Evolutionary conservation across 1,284 basidiomycete species (phyloP), one percentile per base, ranked within the genome.

Genomic region (Cutaneotrichosporon sp.): DNA sequence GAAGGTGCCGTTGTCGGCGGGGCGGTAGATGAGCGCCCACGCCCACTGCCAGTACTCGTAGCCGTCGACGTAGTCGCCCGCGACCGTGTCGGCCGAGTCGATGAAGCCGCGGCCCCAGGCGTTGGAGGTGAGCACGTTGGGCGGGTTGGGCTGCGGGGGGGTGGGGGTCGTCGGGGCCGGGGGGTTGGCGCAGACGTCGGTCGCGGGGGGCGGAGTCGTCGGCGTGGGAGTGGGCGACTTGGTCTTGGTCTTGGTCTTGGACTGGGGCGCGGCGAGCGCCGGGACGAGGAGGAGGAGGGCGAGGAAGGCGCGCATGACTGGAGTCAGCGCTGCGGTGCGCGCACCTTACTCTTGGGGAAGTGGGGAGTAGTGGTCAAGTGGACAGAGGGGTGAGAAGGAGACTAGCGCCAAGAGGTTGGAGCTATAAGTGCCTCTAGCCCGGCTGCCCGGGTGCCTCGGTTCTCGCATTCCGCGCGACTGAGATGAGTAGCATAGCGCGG

Each of bases 21-120:
- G 47, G 25, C 47, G 47, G 47, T 50, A 50, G 47, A 50, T 50
- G 27, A 50, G 47, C 47, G 47, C 47, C 47, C 47, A 50, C 47
- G 47, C 47, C 47, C 47, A 50, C 13, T 27, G 13, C 13, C 31
- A 27, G 18, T 50, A 50, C 47, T 50, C 47, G 47, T 27, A 50
- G 9, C 47, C 47, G 47, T 50, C 25, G 47, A 50, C 18, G 47
- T 50, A 50, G 27, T 31, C 9, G 47, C 47, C 47, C 7, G 13
- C 24, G 14, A 50, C 31, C 27, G n/a, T 31, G 47, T 11, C 11
- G 27, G 24, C 47, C 27, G 24, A 8, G 25, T 27, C 18, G 25
- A 50, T 16, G 27, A n/a, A 50, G 16, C 47, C 47, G 27, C 47
- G 47, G 47, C 47, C 47, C 25, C 24, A 50, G 18, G 38, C n/a